Evolutionary conservation across 495 filamentous ascomycete genomes (phyloP).

Genomic region (Hyaloscypha bicolor): DNA sequence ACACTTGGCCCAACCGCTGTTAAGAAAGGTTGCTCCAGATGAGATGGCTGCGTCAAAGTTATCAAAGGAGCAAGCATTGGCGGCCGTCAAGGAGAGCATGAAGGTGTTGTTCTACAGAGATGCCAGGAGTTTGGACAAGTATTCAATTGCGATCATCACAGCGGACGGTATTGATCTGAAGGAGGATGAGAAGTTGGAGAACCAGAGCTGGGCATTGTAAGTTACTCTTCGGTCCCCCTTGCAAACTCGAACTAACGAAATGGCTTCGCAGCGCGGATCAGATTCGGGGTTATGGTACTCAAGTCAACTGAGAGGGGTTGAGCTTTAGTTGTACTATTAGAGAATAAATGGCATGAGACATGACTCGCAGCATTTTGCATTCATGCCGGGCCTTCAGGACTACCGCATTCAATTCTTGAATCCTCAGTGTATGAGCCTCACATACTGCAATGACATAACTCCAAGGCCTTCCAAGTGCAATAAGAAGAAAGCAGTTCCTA

Average conservation of each 20-base stretch:
- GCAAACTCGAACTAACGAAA: background rate
- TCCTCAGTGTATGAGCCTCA: background rate
- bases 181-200: slow-evolving; percentile 70
- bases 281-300: slow-evolving; percentile 67
- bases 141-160: slow-evolving; percentile 87
- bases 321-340: slow-evolving; percentile 30
- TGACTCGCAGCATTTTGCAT: background rate
- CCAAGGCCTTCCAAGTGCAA: background rate
- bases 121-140: slow-evolving; percentile 87
- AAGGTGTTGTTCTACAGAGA: slow-evolving; percentile 98
- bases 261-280: slow-evolving; percentile 25
- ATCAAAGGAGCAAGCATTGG: slow-evolving; percentile 76
- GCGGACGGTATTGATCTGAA: slow-evolving; percentile 81
- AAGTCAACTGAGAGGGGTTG: slow-evolving; percentile 48
- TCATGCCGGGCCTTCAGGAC: background rate
- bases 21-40: slow-evolving; percentile 79
- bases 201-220: slow-evolving; percentile 92
- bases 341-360: slow-evolving; percentile 25
- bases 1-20: slow-evolving; percentile 87
- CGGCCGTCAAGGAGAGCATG: slow-evolving; percentile 86
- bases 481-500: background rate
- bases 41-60: slow-evolving; percentile 72
- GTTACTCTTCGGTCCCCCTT: background rate
- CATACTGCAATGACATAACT: background rate
- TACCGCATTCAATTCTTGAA: background rate